Base-by-base conservation (phyloP, 345 rosid genomes). In the Xanthoceras sorbifolium region DNA sequence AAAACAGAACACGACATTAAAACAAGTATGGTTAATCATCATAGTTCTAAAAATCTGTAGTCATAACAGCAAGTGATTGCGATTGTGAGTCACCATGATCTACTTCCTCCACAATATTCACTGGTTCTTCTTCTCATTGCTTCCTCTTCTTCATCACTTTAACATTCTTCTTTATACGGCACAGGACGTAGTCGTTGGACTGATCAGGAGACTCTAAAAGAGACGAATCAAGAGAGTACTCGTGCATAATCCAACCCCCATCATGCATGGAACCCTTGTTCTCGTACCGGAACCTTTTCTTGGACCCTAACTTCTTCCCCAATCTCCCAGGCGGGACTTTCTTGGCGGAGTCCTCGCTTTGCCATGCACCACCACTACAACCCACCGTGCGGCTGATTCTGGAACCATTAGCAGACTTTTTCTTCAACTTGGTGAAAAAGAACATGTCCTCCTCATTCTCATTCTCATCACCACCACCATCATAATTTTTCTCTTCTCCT, bases 281-380 rank as follows among this genome's bases (percentile, higher is more conserved):
- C 20, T 69, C 59, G 3, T 69, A 69, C 17, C 72, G 23, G 15
- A 46, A 46, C 32, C 72, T 15, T n/a, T 70, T 70, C 44, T 70
- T 70, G 3, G 7, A 50, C 28, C 73, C 73, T 29, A 70, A 20
- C 9, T 1, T 12, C 25, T 1, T 17, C 0, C 26, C 9, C 14
- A 15, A 26, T 4, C 28, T 26, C n/a, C 63, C 10, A 9, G 9
- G 9, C 12, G 5, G 9, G 10, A 70, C 1, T 0, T 1, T 17
- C 6, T 31, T 8, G 26, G 38, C 42, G 0, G 44, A 25, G 46
- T 70, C 73, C 36, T 70, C 73, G 0, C 73, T 36, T 70, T 70
- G 73, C 73, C 73, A 70, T 15, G 62, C 26, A 31, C 73, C 73
- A n/a, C 36, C 9, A 1, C 44, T 44, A 4, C 1, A 8, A 9